Base-by-base conservation (phyloP, 2,329 filamentous ascomycete genomes). In the Fusarium sororula region DNA sequence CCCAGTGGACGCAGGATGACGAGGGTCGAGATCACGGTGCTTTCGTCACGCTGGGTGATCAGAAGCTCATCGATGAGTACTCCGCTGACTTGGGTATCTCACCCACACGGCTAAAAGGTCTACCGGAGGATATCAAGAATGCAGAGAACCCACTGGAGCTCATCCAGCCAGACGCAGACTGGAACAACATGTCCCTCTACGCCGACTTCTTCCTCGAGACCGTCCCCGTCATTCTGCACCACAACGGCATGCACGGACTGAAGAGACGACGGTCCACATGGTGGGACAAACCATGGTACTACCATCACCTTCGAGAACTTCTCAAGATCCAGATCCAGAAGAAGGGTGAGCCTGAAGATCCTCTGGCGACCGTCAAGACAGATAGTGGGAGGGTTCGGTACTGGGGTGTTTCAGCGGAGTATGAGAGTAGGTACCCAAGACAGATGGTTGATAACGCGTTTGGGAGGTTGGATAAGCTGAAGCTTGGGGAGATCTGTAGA, bases 281-380 rank as follows among this genome's bases (percentile, higher is more conserved):
- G 64, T 69, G 66, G 66, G 20, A 69, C 4, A 39, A 20, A 8
- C 66, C 66, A 12, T 69, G 66, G 66, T 68, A 63, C 7, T 48
- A 69, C 22, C 64, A 55, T 0, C 50, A 32, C 1, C 14, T 69
- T 0, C 45, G 66, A 0, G 15, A 44, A 0, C 50, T 69, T 2
- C 17, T 42, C 1, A 28, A 15, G 4, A 24, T 32, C 5, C 37
- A 24, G 3, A 14, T 68, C 2, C 24, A 38, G 0, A 41, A 50
- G 3, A 32, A 51, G 12, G 20, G 32, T 0, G 42, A 38, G 0
- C 35, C 30, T 6, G 32, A 54, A 11, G 48, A 69, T 3, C 50
- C 66, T 0, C 8, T 69, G 2, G 64, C 50, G 5, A 56, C 56
- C 0, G 14, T 69, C 2, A 11, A 41, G 8, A 8, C 32, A 2